A percentile compares a stretch with the other conserved stretches of the same genome.
Evolutionary conservation across 306 rosid genomes (phyloP).

Genomic region (Dryas alaskensis): DNA sequence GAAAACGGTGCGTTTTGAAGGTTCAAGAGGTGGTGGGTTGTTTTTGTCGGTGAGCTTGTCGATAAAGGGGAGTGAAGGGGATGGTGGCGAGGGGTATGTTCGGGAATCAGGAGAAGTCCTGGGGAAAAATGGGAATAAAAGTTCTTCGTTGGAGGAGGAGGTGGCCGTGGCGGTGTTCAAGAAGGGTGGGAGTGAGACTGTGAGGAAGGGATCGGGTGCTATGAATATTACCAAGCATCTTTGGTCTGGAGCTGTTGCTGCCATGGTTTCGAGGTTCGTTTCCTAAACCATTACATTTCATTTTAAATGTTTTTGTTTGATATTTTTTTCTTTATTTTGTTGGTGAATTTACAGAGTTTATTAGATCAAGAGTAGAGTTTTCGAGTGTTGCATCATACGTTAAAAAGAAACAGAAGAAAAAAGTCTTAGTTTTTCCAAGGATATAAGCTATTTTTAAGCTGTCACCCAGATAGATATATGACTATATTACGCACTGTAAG

Average conservation of each 20-base stretch:
- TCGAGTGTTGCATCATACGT: not conserved
- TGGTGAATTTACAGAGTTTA: not conserved
- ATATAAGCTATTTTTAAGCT: not conserved
- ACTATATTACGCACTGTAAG: not conserved
- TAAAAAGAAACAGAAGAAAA: not conserved
- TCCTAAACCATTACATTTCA: not conserved
- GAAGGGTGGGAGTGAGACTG: constrained; percentile 20
- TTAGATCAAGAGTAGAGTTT: not conserved
- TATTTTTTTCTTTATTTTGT: not conserved
- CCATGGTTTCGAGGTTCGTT: constrained; percentile 91
- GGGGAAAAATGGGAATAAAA: constrained; percentile 41
- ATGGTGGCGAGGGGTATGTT: constrained; percentile 44
- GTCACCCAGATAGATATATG: not conserved
- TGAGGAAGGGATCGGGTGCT: constrained; percentile 48
- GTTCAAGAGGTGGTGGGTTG: constrained; percentile 22
- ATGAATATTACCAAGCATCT: constrained; percentile 84
- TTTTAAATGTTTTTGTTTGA: not conserved
- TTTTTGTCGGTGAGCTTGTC: constrained; percentile 79
- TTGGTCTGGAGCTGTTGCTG: constrained; percentile 97
- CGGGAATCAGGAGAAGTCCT: constrained; percentile 41
- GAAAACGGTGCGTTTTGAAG: constrained; percentile 25
- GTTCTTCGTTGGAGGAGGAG: constrained; percentile 14
- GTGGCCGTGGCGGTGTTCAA: constrained; percentile 27
- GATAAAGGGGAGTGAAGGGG: constrained; percentile 41
- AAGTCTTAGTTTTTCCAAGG: not conserved